Evolutionary conservation across 1,284 basidiomycete species (phyloP).

Genomic region (Leccinum huronense): DNA sequence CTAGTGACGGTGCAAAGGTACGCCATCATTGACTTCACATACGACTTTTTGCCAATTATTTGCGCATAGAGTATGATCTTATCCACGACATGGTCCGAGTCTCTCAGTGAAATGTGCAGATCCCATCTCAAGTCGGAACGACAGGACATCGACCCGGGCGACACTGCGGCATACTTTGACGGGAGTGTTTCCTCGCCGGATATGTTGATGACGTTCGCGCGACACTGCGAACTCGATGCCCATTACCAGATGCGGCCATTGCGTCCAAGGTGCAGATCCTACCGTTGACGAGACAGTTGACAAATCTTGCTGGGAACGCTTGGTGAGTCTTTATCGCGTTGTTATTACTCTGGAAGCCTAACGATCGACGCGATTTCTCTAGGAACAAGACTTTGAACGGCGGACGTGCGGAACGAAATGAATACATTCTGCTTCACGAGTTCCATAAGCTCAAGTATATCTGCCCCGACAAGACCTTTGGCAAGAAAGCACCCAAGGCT

Average conservation of each 20-base stretch:
- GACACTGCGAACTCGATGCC: conserved; percentile 91
- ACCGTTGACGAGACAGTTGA: conserved; percentile 90
- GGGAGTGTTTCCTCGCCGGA: conserved; percentile 77
- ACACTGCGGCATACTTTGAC: conserved; percentile 91
- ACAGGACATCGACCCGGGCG: conserved; percentile 95
- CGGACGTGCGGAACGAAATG: conserved; percentile 97
- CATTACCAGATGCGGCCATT: conserved; percentile 94
- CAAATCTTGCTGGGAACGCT: conserved; percentile 96
- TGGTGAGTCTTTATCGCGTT: conserved; percentile 57
- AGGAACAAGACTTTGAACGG: conserved; percentile 96
- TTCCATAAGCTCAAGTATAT: conserved; percentile 97
- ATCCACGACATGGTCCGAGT: conserved; percentile 86
- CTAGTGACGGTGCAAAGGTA: conserved; percentile 93
- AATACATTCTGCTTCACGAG: conserved; percentile 98
- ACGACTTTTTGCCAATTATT: background rate
- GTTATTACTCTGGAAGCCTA: conserved; percentile 33
- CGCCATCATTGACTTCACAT: conserved; percentile 11
- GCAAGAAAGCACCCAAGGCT: conserved; percentile 57
- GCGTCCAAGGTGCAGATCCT: conserved; percentile 87
- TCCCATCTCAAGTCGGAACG: conserved; percentile 85
- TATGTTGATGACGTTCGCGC: conserved; percentile 82
- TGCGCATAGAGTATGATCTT: conserved; percentile 79
- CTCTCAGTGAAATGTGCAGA: conserved; percentile 93
- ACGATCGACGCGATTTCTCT: background rate
- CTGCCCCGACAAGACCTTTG: conserved; percentile 91